A percentile compares a stretch with the other conserved stretches of the same genome.
Evolutionary conservation across 768 basidiomycete species (phyloP).

Genomic region (Panus rudis): DNA sequence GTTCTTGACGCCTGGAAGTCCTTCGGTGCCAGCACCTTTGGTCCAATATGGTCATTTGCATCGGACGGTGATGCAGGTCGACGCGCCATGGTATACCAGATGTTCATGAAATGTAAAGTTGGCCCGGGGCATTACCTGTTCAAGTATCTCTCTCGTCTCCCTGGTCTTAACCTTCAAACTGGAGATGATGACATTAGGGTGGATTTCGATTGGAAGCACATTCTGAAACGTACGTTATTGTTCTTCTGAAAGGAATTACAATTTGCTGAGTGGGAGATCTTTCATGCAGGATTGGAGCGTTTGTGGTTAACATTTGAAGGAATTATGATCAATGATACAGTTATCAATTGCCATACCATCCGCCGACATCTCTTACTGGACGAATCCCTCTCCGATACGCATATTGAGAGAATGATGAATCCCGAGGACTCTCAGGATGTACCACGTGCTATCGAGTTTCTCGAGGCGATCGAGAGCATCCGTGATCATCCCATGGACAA

Average conservation of each 20-base stretch:
- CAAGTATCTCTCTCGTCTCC: constrained; percentile 8
- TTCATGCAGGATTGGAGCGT: constrained; percentile 9
- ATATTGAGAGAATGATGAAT: constrained; percentile 11
- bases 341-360: constrained; percentile 11
- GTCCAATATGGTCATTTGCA: constrained; percentile 10
- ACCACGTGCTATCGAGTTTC: constrained; percentile 21
- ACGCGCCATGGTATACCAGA: constrained; percentile 9
- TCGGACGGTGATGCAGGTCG: constrained; percentile 16
- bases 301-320: constrained; percentile 11
- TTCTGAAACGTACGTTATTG: constrained; percentile 14
- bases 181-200: constrained; percentile 11
- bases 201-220: constrained; percentile 15
- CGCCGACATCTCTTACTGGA: constrained; percentile 5
- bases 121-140: constrained; percentile 7
- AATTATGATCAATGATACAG: constrained; percentile 9
- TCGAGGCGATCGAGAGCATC: constrained; percentile 13
- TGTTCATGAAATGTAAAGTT: constrained; percentile 11
- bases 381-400: constrained; percentile 3
- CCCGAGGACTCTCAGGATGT: constrained; percentile 20
- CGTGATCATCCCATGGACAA: constrained; percentile 8
- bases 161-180: constrained; percentile 12
- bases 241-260: no score
- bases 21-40: constrained; percentile 6
- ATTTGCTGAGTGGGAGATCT: no score
- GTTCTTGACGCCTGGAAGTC: constrained; percentile 10